phyloP scores from a whole-genome alignment of 345 rosid genomes.

The Syzygium jambos region DNA sequence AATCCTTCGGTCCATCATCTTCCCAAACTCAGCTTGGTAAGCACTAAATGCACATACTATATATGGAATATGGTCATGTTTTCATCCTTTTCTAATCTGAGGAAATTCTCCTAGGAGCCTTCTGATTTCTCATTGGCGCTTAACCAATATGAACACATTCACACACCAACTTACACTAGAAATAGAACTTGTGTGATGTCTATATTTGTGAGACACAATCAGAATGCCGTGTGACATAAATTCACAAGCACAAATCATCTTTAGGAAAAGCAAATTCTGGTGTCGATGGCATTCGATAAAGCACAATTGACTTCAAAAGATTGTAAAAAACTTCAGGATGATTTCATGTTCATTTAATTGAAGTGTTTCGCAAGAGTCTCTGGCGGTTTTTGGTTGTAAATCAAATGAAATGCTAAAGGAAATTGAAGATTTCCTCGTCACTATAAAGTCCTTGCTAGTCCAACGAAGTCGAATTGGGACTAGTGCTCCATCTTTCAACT shows the following conservation, averaged over 20 bases:
- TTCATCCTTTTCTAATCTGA: no score
- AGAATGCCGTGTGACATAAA: neutral
- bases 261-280: neutral
- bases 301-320: neutral
- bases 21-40: conserved; percentile 38
- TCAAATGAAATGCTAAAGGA: neutral
- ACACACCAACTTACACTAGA: neutral
- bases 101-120: no score
- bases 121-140: neutral
- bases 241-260: neutral
- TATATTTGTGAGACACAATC: neutral
- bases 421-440: neutral
- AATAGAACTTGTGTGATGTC: neutral
- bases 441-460: neutral
- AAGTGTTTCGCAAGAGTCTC: neutral
- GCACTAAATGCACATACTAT: neutral
- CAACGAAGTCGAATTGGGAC: neutral
- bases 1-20: conserved; percentile 30
- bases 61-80: neutral
- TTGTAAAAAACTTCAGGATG: neutral
- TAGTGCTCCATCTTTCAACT: neutral
- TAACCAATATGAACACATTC: neutral
- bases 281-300: neutral
- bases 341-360: neutral
- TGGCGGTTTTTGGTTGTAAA: neutral